Evolutionary conservation across 2,329 filamentous ascomycete genomes (phyloP), one percentile per base, ranked within the genome.

Genomic region (Neurospora crassa): DNA sequence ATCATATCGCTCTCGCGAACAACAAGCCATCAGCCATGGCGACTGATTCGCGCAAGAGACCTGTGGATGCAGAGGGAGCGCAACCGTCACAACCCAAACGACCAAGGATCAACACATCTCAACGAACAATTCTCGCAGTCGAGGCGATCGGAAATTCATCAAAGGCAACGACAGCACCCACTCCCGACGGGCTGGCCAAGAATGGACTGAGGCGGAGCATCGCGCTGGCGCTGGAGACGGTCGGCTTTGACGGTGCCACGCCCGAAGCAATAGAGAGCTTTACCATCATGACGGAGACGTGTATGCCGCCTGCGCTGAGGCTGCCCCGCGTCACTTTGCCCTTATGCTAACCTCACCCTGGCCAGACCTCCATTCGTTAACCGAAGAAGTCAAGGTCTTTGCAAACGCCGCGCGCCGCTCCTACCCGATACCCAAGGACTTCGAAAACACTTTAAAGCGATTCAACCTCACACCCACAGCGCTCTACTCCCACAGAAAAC

Each of bases 261-360:
- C 82, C 83, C 8, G 85, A 88, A 70, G 88, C 88, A 1, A 78
- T 91, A 75, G 88, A 90, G 77, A 85, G 85, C 74, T 87, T 90
- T 63, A 84, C 86, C 4, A 78, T 80, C 24, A 81, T 85, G 74
- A 84, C 86, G 1, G 88, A 90, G 76, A 83, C 83, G 5, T 91
- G 89, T 90, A 78, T 72, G 87, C 78, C 16, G 16, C 41, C 40
- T 41, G 16, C 24, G 53, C 14, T 34, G 53, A 63, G 24, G 53
- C 53, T 34, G 53, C 53, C 53, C 53, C 24, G 53, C 53, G 68
- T 16, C 5, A 41, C 67, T 10, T 69, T 40, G 45, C 3, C 37
- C 34, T 43, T 34, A 29, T 43, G 41, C 34, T 68, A 53, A 67
- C 34, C 42, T 34, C 67, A 47, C 14, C 6, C 24, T 18, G 8